Percentiles rank a stretch among this genome's conserved stretches.
Conservation (phyloP, 305 asterid genomes). For the Ajuga reptans region DNA sequence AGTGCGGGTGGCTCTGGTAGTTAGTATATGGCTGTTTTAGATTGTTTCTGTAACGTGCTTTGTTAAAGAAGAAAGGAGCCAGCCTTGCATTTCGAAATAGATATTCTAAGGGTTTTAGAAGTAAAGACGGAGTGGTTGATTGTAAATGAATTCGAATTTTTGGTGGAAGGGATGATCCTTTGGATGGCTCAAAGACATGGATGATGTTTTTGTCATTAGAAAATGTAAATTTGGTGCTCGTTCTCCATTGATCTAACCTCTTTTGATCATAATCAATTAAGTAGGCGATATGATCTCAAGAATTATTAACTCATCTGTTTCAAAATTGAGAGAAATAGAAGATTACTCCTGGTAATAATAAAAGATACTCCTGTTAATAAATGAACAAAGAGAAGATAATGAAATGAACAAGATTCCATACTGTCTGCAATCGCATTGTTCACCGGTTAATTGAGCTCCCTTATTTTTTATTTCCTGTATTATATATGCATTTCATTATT, state of each 20-base stretch:
- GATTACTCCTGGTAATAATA: no score
- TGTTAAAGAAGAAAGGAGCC: not conserved
- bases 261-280: not conserved
- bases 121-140: not conserved
- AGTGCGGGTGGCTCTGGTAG: not conserved
- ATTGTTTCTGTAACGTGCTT: not conserved
- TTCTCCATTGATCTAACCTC: not conserved
- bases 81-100: not conserved
- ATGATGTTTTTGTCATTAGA: not conserved
- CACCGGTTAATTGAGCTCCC: constrained; percentile 5
- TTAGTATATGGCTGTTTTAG: constrained; percentile 1
- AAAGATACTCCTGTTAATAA: not conserved
- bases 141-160: not conserved
- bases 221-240: not conserved
- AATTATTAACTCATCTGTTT: not conserved
- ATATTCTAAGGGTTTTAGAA: not conserved
- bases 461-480: not conserved
- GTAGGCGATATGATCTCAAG: not conserved
- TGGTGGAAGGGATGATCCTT: not conserved
- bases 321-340: not conserved
- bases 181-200: not conserved
- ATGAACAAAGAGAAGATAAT: not conserved
- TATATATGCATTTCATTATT: not conserved
- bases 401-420: not conserved
- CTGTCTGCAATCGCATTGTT: not conserved